Evolutionary conservation across 2,329 filamentous ascomycete genomes (phyloP), one percentile per base, ranked within the genome.

Genomic region (Xylariales sp.): DNA sequence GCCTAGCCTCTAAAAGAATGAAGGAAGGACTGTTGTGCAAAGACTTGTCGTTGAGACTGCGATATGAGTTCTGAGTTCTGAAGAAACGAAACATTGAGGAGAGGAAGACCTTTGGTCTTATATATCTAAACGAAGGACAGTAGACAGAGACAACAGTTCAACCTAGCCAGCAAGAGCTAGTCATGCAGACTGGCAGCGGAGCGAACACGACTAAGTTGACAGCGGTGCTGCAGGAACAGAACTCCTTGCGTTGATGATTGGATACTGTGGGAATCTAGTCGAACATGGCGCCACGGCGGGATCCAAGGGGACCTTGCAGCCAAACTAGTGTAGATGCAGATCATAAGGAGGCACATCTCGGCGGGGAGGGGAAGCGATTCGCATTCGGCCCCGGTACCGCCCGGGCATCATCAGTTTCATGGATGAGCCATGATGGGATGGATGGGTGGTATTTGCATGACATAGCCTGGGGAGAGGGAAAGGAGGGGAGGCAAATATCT

Each of bases 1-100:
- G 77, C 55, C 77, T 76, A 75, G 78, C 78, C 80, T 79, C 65
- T 75, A 69, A 80, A 78, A 72, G 76, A 79, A 76, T 76, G 78
- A 79, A 78, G 71, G 76, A 76, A 74, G 71, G 75, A 78, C 73
- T 76, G 71, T 68, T 54, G 56, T 67, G 69, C 55, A 72, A 74
- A 74, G 74, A 71, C 69, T 41, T 74, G 75, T 77, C 71, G 74
- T 72, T 56, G 43, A 63, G 75, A 74, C 73, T 73, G 71, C 73
- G 73, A 71, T 74, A 71, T 78, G 73, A 62, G 43, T 57, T 28
- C 23, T 23, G 23, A 23, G 23, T 23, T 43, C n/a, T 55, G 62
- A 73, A 69, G 81, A 81, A 74, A 73, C 69, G 64, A 75, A 81
- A 75, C 79, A 78, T 74, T 77, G 78, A 71, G 75, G 50, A 69